Evolutionary conservation across 352 stramenopile species (phyloP), one percentile per base, ranked within the genome.

Genomic region (Phytopythium sindhum): DNA sequence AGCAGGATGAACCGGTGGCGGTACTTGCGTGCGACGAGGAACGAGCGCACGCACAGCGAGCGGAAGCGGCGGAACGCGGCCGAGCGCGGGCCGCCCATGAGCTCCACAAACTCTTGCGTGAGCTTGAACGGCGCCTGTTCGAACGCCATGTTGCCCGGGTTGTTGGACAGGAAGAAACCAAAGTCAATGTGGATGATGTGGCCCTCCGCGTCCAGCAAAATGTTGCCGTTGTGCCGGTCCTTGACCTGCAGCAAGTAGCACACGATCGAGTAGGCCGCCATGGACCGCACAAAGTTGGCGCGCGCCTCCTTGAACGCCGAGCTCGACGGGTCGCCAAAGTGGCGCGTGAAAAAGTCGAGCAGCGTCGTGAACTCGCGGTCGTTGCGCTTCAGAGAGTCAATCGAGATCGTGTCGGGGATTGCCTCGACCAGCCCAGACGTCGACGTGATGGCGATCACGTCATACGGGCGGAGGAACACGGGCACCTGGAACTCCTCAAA

Each of bases 161-260:
- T 92, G 56, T 92, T 97, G 33, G 95, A 81, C 64, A 99, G 89
- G 69, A 98, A 97, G 77, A 98, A 99, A 37, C 87, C 89, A 72
- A 96, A 97, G 75, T 99, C 97, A 65, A 99, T 99, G 72, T 99
- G 97, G 59, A 99, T 97, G 61, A 99, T 81, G 70, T 98, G 96
- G 12, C 97, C 97, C 64, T 97, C 91, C 31, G 96, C 97, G 66
- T 98, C 93, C 2, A 99, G 67, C 50, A 99, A 68, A 67, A 99
- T 96, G 71, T 99, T 99, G 57, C 97, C 97, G 73, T 99, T 99
- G 79, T 99, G 97, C 17, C 97, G 81, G 69, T 99, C 97, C 79
- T 99, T 99, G 67, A 99, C 89, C 82, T 99, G 95, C 52, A 99
- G 84, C 26, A 99, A 65, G 73, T 98, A 99, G 70, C 91, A 98